A percentile compares a stretch with the other conserved stretches of the same genome.
Evolutionary conservation across 176 grass and related monocot genomes (phyloP).

Genomic region (Carex littledalei): DNA sequence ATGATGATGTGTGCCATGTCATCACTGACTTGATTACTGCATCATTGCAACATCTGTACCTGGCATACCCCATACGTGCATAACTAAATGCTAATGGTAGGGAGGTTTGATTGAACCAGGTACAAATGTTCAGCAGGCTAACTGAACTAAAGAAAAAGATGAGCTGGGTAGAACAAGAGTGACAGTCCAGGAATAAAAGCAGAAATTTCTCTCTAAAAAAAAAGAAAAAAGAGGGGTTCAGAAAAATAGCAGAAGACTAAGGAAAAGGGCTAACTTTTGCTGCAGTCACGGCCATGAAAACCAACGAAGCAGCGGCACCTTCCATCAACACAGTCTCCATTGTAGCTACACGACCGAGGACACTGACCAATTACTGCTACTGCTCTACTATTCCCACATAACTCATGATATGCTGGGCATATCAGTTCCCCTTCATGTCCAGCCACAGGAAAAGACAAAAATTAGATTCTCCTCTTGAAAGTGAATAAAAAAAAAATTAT

Average conservation of each 20-base stretch:
- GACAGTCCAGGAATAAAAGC: background rate
- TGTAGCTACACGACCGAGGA: constrained; percentile 66
- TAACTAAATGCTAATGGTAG: background rate
- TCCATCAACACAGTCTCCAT: constrained; percentile 89
- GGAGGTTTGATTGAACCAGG: background rate
- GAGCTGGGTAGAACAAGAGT: background rate
- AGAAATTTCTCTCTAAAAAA: background rate
- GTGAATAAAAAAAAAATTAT: constrained; percentile 13
- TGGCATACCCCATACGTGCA: background rate
- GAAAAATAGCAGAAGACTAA: background rate
- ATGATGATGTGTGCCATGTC: background rate
- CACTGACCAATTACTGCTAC: constrained; percentile 57
- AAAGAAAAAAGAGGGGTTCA: background rate
- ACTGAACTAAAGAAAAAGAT: background rate
- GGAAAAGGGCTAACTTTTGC: constrained; percentile 51
- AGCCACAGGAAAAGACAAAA: background rate
- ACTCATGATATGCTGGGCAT: constrained; percentile 87
- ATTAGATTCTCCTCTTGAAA: background rate
- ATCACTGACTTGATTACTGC: background rate
- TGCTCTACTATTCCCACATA: constrained; percentile 42
- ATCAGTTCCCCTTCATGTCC: constrained; percentile 84
- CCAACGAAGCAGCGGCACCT: constrained; percentile 90
- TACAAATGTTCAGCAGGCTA: background rate
- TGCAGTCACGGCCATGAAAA: constrained; percentile 78
- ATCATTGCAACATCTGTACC: background rate